Base-by-base conservation (phyloP, 2,329 filamentous ascomycete species). In the Lasiodiplodia hormozganensis region DNA sequence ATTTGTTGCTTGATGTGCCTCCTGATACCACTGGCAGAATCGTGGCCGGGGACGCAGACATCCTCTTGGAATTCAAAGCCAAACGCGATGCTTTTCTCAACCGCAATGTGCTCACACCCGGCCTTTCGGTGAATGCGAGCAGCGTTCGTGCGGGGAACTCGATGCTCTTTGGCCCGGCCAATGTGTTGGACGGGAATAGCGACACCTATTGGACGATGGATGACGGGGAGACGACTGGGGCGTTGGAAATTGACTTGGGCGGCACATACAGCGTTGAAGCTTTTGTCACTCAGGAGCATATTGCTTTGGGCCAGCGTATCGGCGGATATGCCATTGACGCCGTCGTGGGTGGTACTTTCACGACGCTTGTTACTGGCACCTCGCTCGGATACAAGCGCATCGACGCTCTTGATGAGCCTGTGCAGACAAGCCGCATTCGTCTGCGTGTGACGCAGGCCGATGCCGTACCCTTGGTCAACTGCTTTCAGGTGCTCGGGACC, bases 311-410 rank as follows among this genome's bases (percentile, higher is more conserved):
- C 18, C 71, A 72, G 43, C 67, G 71, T 3, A 65, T 72, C 28
- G 71, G 70, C 14, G 70, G 65, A n/a, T 72, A 71, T 43, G 25
- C 52, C 18, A 65, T 72, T n/a, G 69, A 70, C 54, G 70, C 54
- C 8, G 36, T 67, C 14, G 67, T 69, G n/a, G 60, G 69, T 23
- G 67, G 69, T 2, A 23, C 64, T 1, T 72, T 51, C 4, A 58
- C 54, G 25, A 58, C 40, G 52, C 25, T 70, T 31, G 69, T 72
- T 36, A 71, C 56, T 16, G 71, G 71, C n/a, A 70, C 71, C 16
- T 71, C 70, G 4, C 47, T 72, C n/a, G 71, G 71, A n/a, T 70
- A 72, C 34, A 72, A 70, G 58, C 49, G 70, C 7, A 70, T 72
- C n/a, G 51, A 70, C 60, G 66, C 34, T 31, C 36, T 71, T 18